phyloP scores from a whole-genome alignment of 805 yeast genomes.

The Lipomyces kockii region DNA sequence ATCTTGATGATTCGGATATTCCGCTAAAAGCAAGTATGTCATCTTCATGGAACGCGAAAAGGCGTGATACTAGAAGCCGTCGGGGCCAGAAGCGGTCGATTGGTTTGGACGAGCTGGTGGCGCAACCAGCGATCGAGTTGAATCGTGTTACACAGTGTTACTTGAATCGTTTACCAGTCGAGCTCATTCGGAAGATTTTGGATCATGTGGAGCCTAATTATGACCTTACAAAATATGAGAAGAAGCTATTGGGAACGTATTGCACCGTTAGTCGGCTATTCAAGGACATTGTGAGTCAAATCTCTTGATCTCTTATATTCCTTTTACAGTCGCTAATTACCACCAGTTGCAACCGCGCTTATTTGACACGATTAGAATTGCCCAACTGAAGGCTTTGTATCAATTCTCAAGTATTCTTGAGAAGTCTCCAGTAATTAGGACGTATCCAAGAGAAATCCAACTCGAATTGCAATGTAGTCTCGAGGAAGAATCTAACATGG shows the following conservation, averaged over 20 bases:
- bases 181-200: constrained; percentile 16
- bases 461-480: constrained; percentile 30
- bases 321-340: not conserved
- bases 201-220: constrained; percentile 18
- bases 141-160: constrained; percentile 3
- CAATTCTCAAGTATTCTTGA: constrained; percentile 19
- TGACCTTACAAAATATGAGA: constrained; percentile 19
- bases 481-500: constrained; percentile 36
- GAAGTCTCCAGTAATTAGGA: constrained; percentile 12
- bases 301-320: not conserved
- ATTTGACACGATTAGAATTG: constrained; percentile 21
- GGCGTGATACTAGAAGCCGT: not conserved
- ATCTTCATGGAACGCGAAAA: not conserved
- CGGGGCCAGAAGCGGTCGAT: not conserved
- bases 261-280: constrained; percentile 22
- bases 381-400: constrained; percentile 22
- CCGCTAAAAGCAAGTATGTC: not conserved
- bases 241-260: constrained; percentile 15
- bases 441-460: constrained; percentile 9
- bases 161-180: constrained; percentile 12
- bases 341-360: constrained; percentile 30
- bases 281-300: constrained; percentile 23
- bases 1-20: constrained; percentile 1
- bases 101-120: not conserved
- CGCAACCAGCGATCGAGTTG: not conserved